Conservation (phyloP, 2,329 filamentous ascomycete genomes). For the Chalaropsis ovoidea region DNA sequence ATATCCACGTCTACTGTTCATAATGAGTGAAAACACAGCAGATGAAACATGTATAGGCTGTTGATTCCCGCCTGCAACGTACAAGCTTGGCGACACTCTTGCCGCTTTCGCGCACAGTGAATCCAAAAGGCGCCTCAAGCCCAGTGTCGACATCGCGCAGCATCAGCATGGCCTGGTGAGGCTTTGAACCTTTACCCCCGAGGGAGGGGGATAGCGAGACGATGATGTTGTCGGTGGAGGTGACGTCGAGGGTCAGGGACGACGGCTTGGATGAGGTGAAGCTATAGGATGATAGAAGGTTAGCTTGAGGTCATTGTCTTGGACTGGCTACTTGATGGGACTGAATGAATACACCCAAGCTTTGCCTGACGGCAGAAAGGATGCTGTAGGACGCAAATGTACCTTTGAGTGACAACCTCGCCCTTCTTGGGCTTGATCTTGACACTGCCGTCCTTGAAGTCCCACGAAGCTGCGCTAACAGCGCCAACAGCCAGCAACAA, state of each 20-base stretch:
- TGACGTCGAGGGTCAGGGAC: conserved; percentile 54
- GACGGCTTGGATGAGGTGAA: conserved; percentile 40
- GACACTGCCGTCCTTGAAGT: conserved; percentile 62
- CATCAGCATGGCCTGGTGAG: conserved; percentile 88
- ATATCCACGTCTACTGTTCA: conserved; percentile 25
- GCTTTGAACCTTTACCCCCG: conserved; percentile 64
- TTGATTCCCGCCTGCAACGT: conserved; percentile 33
- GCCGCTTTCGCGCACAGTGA: conserved; percentile 76
- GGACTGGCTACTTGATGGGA: background rate
- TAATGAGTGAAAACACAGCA: background rate
- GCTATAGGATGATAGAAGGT: conserved; percentile 35
- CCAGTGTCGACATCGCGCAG: conserved; percentile 64
- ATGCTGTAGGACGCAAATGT: conserved; percentile 30
- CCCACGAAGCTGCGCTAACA: conserved; percentile 53
- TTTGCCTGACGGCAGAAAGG: background rate
- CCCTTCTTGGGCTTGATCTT: conserved; percentile 56
- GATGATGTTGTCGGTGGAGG: conserved; percentile 64
- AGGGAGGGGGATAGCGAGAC: conserved; percentile 73
- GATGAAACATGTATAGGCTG: background rate
- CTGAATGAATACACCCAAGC: no score
- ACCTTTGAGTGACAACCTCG: conserved; percentile 57
- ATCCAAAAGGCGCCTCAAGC: conserved; percentile 76
- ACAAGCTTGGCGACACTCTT: conserved; percentile 81
- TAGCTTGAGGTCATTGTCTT: background rate
- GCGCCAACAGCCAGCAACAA: conserved; percentile 42